Conservation (phyloP, 768 basidiomycete species). For the Tephrocybe sp. region DNA sequence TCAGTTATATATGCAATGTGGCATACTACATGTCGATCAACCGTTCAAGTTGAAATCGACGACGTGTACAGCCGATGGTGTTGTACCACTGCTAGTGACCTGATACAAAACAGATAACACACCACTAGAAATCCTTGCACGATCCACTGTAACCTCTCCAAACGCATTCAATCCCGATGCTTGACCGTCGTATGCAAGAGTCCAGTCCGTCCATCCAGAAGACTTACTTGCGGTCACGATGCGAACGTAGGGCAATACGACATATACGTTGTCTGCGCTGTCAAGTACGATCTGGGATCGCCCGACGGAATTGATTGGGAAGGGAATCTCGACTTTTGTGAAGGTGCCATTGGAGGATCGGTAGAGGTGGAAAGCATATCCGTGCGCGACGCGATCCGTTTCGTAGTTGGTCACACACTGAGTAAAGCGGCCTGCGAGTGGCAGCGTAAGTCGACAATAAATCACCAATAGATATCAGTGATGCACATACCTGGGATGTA, state of each 20-base stretch:
- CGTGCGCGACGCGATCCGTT: constrained; percentile 34
- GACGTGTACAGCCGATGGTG: constrained; percentile 40
- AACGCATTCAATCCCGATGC: constrained; percentile 40
- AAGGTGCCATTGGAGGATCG: constrained; percentile 38
- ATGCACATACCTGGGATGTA: constrained; percentile 39
- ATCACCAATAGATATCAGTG: neutral
- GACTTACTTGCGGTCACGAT: constrained; percentile 45
- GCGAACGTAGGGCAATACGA: constrained; percentile 41
- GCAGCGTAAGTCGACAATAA: neutral
- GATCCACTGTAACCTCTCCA: constrained; percentile 46
- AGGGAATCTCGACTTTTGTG: constrained; percentile 48
- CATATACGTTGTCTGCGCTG: constrained; percentile 40
- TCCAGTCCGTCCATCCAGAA: constrained; percentile 47
- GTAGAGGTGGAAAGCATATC: constrained; percentile 43
- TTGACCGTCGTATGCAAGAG: constrained; percentile 41
- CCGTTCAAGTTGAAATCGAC: constrained; percentile 42
- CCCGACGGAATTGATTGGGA: constrained; percentile 40
- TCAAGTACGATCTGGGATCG: constrained; percentile 48
- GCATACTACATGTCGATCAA: too few relatives aligned
- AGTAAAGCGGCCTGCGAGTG: constrained; percentile 38
- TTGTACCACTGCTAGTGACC: constrained; percentile 38
- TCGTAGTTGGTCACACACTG: constrained; percentile 46
- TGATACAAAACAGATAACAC: constrained; percentile 44
- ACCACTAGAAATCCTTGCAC: constrained; percentile 35
- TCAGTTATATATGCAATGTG: too few relatives aligned